Conservation (phyloP, 2,329 filamentous ascomycete species). For the Ophiostoma tasmaniense region DNA sequence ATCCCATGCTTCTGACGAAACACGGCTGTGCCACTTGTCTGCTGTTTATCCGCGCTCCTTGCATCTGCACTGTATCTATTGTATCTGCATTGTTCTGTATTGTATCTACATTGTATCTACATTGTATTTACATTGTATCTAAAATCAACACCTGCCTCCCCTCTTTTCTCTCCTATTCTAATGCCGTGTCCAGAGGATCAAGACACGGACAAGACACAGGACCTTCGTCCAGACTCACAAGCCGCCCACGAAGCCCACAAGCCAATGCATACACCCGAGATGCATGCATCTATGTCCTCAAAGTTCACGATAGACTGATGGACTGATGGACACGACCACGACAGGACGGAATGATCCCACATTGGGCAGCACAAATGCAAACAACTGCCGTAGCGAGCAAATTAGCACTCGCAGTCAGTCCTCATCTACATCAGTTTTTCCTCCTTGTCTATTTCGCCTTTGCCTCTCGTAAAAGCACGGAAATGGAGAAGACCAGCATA, state of each 20-base stretch:
- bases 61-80: too few relatives aligned
- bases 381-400: background rate
- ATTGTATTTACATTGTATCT: background rate
- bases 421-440: background rate
- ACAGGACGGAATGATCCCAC: background rate
- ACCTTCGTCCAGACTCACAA: background rate
- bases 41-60: background rate
- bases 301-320: background rate
- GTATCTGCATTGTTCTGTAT: background rate
- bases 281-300: background rate
- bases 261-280: background rate
- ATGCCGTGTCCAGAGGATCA: background rate
- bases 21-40: background rate
- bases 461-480: background rate
- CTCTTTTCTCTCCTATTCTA: background rate
- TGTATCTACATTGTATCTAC: background rate
- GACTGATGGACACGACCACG: too few relatives aligned
- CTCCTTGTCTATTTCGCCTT: background rate
- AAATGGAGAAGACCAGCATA: background rate
- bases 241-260: too few relatives aligned
- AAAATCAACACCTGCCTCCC: background rate
- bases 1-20: slow-evolving; percentile 11
- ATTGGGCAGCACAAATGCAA: background rate
- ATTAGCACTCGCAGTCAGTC: background rate
- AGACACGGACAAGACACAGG: background rate